Percentiles rank a stretch among this genome's conserved stretches.
phyloP scores from a whole-genome alignment of 2,329 filamentous ascomycete species.

The Venturia nashicola region DNA sequence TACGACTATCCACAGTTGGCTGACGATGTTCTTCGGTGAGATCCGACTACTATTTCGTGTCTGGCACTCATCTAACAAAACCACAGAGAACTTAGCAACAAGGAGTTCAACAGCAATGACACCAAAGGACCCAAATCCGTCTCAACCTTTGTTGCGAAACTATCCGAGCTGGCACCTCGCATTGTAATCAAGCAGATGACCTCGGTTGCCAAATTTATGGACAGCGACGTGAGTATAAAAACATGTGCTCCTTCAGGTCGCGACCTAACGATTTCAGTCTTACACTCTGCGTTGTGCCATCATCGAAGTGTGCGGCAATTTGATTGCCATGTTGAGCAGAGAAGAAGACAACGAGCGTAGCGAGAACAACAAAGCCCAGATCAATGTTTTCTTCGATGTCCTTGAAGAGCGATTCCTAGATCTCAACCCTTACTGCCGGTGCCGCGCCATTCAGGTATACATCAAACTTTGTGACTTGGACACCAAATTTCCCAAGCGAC shows the following conservation, averaged over 20 bases:
- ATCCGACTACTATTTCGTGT: not conserved
- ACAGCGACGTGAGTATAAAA: constrained; percentile 59
- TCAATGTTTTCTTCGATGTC: constrained; percentile 94
- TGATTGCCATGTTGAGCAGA: constrained; percentile 81
- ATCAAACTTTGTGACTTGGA: constrained; percentile 87
- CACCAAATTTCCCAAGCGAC: constrained; percentile 85
- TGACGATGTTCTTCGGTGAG: constrained; percentile 68
- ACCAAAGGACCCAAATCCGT: constrained; percentile 92
- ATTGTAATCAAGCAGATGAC: constrained; percentile 97
- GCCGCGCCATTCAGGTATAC: constrained; percentile 84
- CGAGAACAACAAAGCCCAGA: constrained; percentile 87
- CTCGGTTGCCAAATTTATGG: constrained; percentile 81
- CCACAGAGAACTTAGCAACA: constrained; percentile 75
- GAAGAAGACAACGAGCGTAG: constrained; percentile 67
- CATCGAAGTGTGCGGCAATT: constrained; percentile 93
- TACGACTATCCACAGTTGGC: constrained; percentile 95
- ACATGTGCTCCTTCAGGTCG: not conserved
- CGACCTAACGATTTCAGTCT: constrained; percentile 39
- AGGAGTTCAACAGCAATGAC: constrained; percentile 96
- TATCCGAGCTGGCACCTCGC: constrained; percentile 83
- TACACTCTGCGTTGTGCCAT: constrained; percentile 88
- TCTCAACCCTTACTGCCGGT: constrained; percentile 91
- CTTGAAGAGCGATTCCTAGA: constrained; percentile 93
- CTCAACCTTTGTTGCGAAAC: constrained; percentile 81
- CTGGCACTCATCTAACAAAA: constrained; percentile 14